Evolutionary conservation across 805 yeast species (phyloP).

Genomic region (Starmerella vitae): DNA sequence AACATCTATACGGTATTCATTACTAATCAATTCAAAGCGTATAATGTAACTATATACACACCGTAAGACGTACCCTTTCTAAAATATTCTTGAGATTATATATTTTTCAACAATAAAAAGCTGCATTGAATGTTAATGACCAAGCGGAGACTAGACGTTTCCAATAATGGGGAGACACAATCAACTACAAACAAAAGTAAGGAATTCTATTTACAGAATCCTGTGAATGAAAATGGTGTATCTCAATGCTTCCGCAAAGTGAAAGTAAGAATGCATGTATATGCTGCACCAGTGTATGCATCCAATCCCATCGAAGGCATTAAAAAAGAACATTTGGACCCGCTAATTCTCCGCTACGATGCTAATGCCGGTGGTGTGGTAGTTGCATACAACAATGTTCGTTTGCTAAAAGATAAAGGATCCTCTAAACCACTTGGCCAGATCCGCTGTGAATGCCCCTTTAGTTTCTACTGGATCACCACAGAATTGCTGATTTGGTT

Average conservation of each 20-base stretch:
- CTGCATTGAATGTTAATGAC: too few relatives aligned
- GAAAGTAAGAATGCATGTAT: constrained; percentile 54
- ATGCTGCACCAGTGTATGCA: constrained; percentile 73
- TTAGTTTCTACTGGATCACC: constrained; percentile 72
- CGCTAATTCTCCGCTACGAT: constrained; percentile 72
- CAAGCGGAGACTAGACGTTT: too few relatives aligned
- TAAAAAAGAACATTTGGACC: constrained; percentile 77
- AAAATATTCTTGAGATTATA: too few relatives aligned
- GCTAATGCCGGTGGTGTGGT: constrained; percentile 68
- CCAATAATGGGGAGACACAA: too few relatives aligned
- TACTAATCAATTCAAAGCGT: too few relatives aligned
- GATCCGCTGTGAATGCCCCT: constrained; percentile 69
- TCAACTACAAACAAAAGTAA: too few relatives aligned
- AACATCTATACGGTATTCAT: too few relatives aligned
- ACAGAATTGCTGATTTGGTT: constrained; percentile 80
- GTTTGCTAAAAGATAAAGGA: constrained; percentile 36
- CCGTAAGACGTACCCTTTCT: too few relatives aligned
- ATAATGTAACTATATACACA: too few relatives aligned
- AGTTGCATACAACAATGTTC: constrained; percentile 58
- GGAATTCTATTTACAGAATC: too few relatives aligned
- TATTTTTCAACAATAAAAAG: too few relatives aligned
- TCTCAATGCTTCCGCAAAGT: constrained; percentile 58
- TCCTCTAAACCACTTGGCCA: constrained; percentile 41
- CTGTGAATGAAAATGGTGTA: constrained; percentile 22
- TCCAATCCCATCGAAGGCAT: constrained; percentile 64